Conservation (phyloP, 345 rosid genomes). For the Populus ilicifolia region DNA sequence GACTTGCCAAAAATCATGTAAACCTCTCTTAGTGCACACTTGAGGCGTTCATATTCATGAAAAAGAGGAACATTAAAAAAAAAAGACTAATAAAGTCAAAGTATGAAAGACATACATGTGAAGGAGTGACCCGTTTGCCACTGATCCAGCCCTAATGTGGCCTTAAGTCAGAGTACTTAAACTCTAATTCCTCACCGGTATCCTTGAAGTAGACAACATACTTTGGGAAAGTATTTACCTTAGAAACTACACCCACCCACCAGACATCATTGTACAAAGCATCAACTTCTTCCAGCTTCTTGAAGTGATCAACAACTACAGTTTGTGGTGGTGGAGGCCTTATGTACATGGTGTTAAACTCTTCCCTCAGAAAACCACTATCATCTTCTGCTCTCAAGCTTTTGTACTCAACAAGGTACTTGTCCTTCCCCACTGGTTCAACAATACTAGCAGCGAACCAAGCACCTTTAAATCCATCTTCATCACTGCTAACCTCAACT, state of each 20-base stretch:
- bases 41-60: background rate
- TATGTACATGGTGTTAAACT: conserved; percentile 40
- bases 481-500: conserved; percentile 74
- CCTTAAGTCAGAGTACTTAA: conserved; percentile 60
- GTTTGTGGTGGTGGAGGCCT: conserved; percentile 67
- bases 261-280: conserved; percentile 78
- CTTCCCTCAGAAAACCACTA: conserved; percentile 62
- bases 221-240: conserved; percentile 43
- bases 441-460: conserved; percentile 69
- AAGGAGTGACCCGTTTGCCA: conserved; percentile 60
- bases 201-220: conserved; percentile 52
- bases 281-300: conserved; percentile 65
- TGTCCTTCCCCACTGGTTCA: conserved; percentile 39
- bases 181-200: conserved; percentile 46
- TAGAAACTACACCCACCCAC: conserved; percentile 73
- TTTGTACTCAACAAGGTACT: conserved; percentile 58
- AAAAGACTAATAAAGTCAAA: background rate
- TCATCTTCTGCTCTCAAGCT: conserved; percentile 65
- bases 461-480: conserved; percentile 84
- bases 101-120: conserved; percentile 31
- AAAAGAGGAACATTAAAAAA: background rate
- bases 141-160: conserved; percentile 71
- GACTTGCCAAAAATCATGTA: background rate
- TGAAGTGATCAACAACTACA: conserved; percentile 34
- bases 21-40: background rate